Conservation (phyloP, 148 eudicot species). For the Polygonum aviculare region DNA sequence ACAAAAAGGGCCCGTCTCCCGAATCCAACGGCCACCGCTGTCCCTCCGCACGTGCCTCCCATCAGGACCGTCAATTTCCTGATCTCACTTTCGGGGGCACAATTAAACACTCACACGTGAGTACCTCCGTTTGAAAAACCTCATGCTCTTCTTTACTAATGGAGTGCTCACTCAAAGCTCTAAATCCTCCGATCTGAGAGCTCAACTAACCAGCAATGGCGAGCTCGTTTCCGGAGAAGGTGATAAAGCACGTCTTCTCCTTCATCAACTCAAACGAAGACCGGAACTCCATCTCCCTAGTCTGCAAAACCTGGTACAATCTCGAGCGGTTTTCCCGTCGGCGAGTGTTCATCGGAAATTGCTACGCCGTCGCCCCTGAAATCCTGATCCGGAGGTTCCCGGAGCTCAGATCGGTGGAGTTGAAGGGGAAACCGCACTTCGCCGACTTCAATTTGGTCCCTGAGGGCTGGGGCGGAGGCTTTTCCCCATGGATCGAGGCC, state of each 20-base stretch:
- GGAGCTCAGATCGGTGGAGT: slow-evolving; percentile 46
- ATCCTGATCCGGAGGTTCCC: slow-evolving; percentile 47
- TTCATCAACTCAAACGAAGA: slow-evolving; percentile 36
- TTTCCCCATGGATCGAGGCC: slow-evolving; percentile 14
- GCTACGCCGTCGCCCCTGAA: slow-evolving; percentile 54
- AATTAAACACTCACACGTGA: too few species aligned
- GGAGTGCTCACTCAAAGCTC: too few species aligned
- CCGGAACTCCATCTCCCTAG: slow-evolving; percentile 55
- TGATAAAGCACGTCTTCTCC: slow-evolving; percentile 56
- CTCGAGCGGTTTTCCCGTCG: slow-evolving; percentile 48
- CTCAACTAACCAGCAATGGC: slow-evolving; percentile 18
- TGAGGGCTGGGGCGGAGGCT: slow-evolving; percentile 19
- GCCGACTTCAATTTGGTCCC: slow-evolving; percentile 72
- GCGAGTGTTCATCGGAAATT: slow-evolving; percentile 52
- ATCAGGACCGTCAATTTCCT: too few species aligned
- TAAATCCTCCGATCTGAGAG: too few species aligned
- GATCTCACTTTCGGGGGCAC: too few species aligned
- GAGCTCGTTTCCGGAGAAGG: slow-evolving; percentile 56
- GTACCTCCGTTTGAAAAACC: too few species aligned
- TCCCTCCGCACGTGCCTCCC: too few species aligned
- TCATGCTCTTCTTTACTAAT: too few species aligned
- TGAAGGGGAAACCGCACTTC: slow-evolving; percentile 83
- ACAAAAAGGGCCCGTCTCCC: too few species aligned
- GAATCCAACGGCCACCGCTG: too few species aligned
- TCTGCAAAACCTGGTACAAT: slow-evolving; percentile 72